phyloP scores from a whole-genome alignment of 1,284 basidiomycete species.

The Apiotrichum mycotoxinovorans region DNA sequence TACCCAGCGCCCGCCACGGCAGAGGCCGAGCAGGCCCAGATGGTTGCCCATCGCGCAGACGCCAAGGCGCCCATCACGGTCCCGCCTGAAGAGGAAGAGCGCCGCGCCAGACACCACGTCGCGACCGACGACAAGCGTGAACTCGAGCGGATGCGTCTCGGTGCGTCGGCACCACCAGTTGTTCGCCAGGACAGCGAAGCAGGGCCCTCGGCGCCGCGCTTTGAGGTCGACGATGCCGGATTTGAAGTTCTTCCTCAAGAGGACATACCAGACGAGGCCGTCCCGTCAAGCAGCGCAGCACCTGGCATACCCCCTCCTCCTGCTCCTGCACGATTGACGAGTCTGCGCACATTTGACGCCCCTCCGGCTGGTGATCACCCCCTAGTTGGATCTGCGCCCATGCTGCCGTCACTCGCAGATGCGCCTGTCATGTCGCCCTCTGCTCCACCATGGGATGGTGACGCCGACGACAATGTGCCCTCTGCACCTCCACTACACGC shows the following conservation, averaged over 20 bases:
- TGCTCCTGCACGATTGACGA: conserved; percentile 9
- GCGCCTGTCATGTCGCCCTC: background rate
- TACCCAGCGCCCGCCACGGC: conserved; percentile 48
- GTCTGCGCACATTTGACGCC: conserved; percentile 10
- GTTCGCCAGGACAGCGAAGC: conserved; percentile 13
- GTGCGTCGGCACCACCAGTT: conserved; percentile 40
- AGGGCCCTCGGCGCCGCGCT: conserved; percentile 33
- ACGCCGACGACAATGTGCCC: conserved; percentile 8
- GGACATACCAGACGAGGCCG: background rate
- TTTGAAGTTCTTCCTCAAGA: conserved; percentile 33
- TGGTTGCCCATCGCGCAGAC: conserved; percentile 37
- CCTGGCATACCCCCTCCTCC: conserved; percentile 23
- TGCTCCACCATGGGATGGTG: conserved; percentile 1
- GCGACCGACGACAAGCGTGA: conserved; percentile 50
- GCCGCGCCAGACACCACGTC: conserved; percentile 30
- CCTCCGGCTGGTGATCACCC: background rate
- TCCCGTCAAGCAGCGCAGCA: background rate
- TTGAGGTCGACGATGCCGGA: conserved; percentile 46
- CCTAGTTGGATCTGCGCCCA: conserved; percentile 29
- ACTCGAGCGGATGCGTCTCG: conserved; percentile 42
- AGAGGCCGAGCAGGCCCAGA: conserved; percentile 44
- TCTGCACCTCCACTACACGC: conserved; percentile 7
- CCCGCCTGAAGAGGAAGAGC: conserved; percentile 13
- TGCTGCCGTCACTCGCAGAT: conserved; percentile 1
- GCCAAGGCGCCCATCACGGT: conserved; percentile 30